phyloP scores from a whole-genome alignment of 495 filamentous ascomycete species.

The Xylaria cubensis region DNA sequence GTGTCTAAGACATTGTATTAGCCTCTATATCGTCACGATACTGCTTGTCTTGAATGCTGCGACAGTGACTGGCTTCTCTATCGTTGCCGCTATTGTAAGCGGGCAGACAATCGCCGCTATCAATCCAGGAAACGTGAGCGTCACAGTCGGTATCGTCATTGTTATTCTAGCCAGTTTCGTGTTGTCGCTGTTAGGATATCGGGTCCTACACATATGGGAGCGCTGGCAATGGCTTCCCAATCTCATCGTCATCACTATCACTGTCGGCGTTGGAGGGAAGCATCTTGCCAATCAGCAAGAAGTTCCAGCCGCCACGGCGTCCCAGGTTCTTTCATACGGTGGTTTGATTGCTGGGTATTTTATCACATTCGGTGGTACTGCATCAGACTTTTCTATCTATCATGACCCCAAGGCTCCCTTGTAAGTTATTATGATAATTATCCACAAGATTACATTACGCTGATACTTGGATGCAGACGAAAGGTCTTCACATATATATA shows the following conservation, averaged over 20 bases:
- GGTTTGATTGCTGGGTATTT: conserved; percentile 52
- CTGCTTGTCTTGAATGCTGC: conserved; percentile 51
- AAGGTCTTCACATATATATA: conserved; percentile 50
- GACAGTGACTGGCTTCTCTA: conserved; percentile 52
- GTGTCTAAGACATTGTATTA: conserved; percentile 22
- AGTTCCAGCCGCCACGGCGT: conserved; percentile 32
- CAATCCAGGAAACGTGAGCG: conserved; percentile 52
- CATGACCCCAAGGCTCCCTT: conserved; percentile 46
- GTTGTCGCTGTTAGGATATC: conserved; percentile 59
- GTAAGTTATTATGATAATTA: conserved; percentile 32
- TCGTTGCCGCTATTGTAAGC: conserved; percentile 49
- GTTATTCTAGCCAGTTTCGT: conserved; percentile 54
- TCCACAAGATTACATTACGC: background rate
- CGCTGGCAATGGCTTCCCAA: conserved; percentile 64
- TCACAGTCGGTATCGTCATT: conserved; percentile 57
- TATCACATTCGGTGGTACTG: conserved; percentile 51
- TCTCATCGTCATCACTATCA: conserved; percentile 56
- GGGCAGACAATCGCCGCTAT: conserved; percentile 55
- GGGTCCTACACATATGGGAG: conserved; percentile 59
- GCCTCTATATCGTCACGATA: conserved; percentile 46
- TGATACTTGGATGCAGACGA: conserved; percentile 28
- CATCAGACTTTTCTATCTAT: conserved; percentile 52
- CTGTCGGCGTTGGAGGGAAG: conserved; percentile 56
- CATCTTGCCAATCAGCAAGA: conserved; percentile 47
- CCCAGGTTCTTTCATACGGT: conserved; percentile 42